Evolutionary conservation across 1,284 basidiomycete genomes (phyloP).

Genomic region (Ustilago curta): DNA sequence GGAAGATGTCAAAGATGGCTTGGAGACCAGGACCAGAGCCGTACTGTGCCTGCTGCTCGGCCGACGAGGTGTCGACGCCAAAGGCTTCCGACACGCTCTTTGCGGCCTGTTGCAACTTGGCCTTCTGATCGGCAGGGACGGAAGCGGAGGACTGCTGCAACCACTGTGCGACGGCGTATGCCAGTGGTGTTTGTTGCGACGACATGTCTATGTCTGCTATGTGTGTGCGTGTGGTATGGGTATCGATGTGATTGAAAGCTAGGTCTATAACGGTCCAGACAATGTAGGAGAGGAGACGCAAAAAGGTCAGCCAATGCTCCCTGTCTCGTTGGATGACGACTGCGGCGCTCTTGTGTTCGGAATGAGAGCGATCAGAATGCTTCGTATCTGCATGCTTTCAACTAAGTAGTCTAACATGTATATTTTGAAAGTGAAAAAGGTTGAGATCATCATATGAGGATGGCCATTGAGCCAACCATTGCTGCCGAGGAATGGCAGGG

Average conservation of each 20-base stretch:
- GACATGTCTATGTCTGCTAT: constrained; percentile 13
- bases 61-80: constrained; percentile 48
- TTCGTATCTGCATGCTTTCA: constrained; percentile 43
- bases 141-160: constrained; percentile 47
- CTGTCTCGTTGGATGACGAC: too few species aligned
- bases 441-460: constrained; percentile 47
- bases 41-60: constrained; percentile 55
- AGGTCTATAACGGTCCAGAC: constrained; percentile 5
- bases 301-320: constrained; percentile 14
- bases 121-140: constrained; percentile 38
- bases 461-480: neutral
- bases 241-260: neutral
- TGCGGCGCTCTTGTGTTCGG: constrained; percentile 10
- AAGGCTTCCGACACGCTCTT: constrained; percentile 52
- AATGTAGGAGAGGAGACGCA: neutral
- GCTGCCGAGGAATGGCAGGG: neutral
- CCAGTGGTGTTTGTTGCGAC: constrained; percentile 50
- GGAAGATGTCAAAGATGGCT: constrained; percentile 68
- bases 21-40: constrained; percentile 63
- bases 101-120: constrained; percentile 54
- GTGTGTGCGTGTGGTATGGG: neutral
- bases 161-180: constrained; percentile 64
- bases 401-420: constrained; percentile 58
- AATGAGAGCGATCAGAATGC: constrained; percentile 31
- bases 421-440: constrained; percentile 50